Percentiles rank a stretch among this genome's conserved stretches.
These are phyloP conservation scores for Suhomyces kilbournensis DNA, from an alignment of 805 yeast species.

Conservation along the genomic window DNA sequence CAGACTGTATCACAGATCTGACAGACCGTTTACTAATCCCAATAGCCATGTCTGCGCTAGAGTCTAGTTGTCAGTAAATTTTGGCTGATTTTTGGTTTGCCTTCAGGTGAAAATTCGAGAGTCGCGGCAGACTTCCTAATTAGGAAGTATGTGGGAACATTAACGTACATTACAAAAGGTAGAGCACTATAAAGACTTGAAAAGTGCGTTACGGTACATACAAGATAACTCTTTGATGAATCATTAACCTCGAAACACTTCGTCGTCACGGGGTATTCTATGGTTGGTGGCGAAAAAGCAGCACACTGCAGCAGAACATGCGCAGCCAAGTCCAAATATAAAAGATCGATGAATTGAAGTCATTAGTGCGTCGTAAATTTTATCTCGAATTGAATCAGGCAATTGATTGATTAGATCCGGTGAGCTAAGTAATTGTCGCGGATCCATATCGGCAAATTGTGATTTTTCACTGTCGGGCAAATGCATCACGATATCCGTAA, in stretches of 20 bases:
- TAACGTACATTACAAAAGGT: neutral
- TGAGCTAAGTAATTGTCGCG: slow-evolving; percentile 8
- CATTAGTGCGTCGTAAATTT: slow-evolving; percentile 8
- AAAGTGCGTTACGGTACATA: too few relatives aligned
- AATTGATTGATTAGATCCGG: slow-evolving; percentile 7
- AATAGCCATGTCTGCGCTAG: neutral
- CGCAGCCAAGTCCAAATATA: slow-evolving; percentile 9
- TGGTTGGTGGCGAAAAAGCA: slow-evolving; percentile 12
- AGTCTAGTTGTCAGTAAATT: neutral
- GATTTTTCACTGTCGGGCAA: slow-evolving; percentile 5
- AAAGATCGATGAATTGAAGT: slow-evolving; percentile 7
- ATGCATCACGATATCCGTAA: slow-evolving; percentile 2
- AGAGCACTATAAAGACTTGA: neutral
- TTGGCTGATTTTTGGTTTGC: slow-evolving; percentile 6
- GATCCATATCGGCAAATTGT: slow-evolving; percentile 2
- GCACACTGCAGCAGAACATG: slow-evolving; percentile 3
- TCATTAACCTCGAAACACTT: neutral
- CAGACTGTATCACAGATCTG: slow-evolving; percentile 2
- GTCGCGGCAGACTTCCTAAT: slow-evolving; percentile 8
- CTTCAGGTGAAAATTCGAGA: slow-evolving; percentile 6
- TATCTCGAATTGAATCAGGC: slow-evolving; percentile 4
- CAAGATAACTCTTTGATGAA: neutral
- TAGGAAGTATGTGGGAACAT: slow-evolving; percentile 5
- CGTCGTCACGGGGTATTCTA: slow-evolving; percentile 11
- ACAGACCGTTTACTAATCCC: slow-evolving; percentile 4